phyloP scores from a whole-genome alignment of 1,139 yeast species.

The Suhomyces terraborum region DNA sequence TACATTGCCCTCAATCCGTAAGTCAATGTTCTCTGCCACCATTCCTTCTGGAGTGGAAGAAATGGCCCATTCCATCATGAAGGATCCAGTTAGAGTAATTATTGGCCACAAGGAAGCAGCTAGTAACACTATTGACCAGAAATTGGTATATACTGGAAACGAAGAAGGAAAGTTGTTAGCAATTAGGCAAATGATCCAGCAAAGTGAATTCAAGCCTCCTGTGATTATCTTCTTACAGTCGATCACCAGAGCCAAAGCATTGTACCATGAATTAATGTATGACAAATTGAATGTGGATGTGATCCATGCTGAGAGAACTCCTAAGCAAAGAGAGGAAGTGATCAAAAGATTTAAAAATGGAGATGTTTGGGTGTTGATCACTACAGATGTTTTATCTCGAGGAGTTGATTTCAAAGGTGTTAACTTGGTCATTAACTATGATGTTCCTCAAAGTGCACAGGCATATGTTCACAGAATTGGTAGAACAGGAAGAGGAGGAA shows the following conservation, averaged over 20 bases:
- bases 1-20: constrained; percentile 53
- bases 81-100: constrained; percentile 79
- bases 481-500: constrained; percentile 97
- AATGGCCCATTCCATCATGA: constrained; percentile 82
- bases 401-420: constrained; percentile 98
- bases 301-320: constrained; percentile 93
- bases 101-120: constrained; percentile 97
- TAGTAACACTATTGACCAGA: constrained; percentile 78
- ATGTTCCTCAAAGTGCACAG: constrained; percentile 92
- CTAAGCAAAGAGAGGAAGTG: constrained; percentile 81
- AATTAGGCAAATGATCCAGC: constrained; percentile 80
- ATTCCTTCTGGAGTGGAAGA: constrained; percentile 93
- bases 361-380: constrained; percentile 92
- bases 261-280: constrained; percentile 87
- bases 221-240: constrained; percentile 90
- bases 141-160: constrained; percentile 81
- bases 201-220: constrained; percentile 90
- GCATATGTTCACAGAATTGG: constrained; percentile 98
- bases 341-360: constrained; percentile 85
- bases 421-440: constrained; percentile 90
- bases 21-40: constrained; percentile 92
- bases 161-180: constrained; percentile 95
- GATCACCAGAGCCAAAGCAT: constrained; percentile 90
- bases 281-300: constrained; percentile 93
- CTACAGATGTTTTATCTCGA: constrained; percentile 93